Evolutionary conservation across 768 basidiomycete species (phyloP), one percentile per base, ranked within the genome.

Genomic region (Boletus speciosus): DNA sequence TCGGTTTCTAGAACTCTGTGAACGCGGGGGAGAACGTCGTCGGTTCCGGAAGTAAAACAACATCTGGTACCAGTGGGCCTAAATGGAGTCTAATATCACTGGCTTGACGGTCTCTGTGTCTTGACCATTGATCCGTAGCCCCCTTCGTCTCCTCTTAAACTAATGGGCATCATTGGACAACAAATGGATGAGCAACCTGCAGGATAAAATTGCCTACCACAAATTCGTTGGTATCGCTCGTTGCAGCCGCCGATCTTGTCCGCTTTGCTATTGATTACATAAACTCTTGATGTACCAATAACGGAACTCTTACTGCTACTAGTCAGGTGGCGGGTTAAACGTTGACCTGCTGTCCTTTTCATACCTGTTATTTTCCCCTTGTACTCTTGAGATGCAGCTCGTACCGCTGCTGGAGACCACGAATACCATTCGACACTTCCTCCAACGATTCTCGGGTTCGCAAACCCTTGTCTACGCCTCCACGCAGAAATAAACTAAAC

Each of bases 61-160:
- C 56, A 21, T 61, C 58, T 41, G 60, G 64, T 41, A 64, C 47
- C 39, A 64, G 37, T 31, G 19, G 19, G 19, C 39, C 41, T 5
- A 47, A 12, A 15, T 45, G 31, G 15, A 19, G 39, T n/a, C 6
- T 25, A 9, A 27, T 11, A 16, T 56, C 48, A 3, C 14, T 45
- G 3, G 29, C 23, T 51, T 49, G 19, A 12, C 38, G 10, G 43
- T 10, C 38, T 48, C 54, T 11, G 27, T 4, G 37, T 53, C 58
- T 38, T 35, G 49, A 34, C 21, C 12, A 12, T 49, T 32, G 36
- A 46, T 47, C 7, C n/a, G 56, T 12, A 49, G n/a, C 31, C 67
- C 65, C 47, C 58, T 68, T 27, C 66, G 59, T 49, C 36, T 68
- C 56, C 65, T 66, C 58, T 11, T 66, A 32, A 68, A 61, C 66